phyloP scores from a whole-genome alignment of 257 asterid genomes.

The Fraxinus anomala region DNA sequence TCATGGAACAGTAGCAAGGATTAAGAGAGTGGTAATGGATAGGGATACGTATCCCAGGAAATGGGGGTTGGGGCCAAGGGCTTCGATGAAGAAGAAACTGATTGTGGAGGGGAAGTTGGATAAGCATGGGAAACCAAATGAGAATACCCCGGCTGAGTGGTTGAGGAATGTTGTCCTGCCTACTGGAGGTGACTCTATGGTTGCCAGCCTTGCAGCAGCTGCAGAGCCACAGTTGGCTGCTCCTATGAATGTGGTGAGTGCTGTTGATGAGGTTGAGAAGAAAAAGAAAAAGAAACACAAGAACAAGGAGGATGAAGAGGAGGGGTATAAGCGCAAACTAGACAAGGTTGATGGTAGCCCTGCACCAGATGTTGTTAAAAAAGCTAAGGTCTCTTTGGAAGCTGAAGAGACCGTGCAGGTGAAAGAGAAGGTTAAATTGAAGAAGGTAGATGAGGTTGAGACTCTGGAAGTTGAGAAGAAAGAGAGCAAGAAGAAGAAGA shows the following conservation, averaged over 20 bases:
- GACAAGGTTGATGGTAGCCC: slow-evolving; percentile 52
- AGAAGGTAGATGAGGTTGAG: slow-evolving; percentile 10
- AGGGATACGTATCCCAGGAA: slow-evolving; percentile 59
- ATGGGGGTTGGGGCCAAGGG: slow-evolving; percentile 97
- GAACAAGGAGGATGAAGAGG: slow-evolving; percentile 41
- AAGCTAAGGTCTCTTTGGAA: slow-evolving; percentile 41
- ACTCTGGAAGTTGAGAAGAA: slow-evolving; percentile 36
- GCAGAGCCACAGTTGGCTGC: slow-evolving; percentile 26
- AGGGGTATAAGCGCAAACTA: slow-evolving; percentile 55
- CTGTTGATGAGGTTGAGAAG: slow-evolving; percentile 41
- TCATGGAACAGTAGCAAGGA: too few relatives aligned
- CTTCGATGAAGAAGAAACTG: slow-evolving; percentile 84
- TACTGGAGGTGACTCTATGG: slow-evolving; percentile 64
- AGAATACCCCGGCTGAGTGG: slow-evolving; percentile 80
- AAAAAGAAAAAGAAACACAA: slow-evolving; percentile 55
- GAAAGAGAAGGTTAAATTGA: slow-evolving; percentile 19
- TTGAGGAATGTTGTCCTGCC: slow-evolving; percentile 73
- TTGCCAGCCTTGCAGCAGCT: slow-evolving; percentile 55
- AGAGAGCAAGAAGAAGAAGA: slow-evolving; percentile 60
- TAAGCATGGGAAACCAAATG: slow-evolving; percentile 78
- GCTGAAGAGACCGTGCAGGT: slow-evolving; percentile 34
- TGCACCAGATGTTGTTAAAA: slow-evolving; percentile 54
- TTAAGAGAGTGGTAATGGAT: too few relatives aligned
- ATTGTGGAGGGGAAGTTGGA: slow-evolving; percentile 83
- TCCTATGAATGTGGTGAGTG: slow-evolving; percentile 36